Percentiles rank a stretch among this genome's conserved stretches.
Evolutionary conservation across 495 filamentous ascomycete species (phyloP).

Genomic region (Sabuloglossum arenarium): DNA sequence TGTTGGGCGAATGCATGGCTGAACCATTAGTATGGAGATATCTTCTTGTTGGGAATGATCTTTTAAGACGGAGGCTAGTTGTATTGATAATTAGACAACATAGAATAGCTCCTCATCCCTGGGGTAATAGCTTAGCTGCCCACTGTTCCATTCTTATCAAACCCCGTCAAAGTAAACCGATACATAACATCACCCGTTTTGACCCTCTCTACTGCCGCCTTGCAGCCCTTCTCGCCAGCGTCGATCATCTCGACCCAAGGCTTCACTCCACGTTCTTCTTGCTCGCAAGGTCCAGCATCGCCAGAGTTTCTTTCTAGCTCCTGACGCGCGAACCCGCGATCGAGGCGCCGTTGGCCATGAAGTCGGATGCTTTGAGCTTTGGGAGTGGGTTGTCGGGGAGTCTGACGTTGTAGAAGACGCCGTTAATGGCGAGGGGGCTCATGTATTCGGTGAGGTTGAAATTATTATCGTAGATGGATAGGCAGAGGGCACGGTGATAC

Average conservation of each 20-base stretch:
- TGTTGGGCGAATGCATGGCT: too few species aligned
- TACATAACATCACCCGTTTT: conserved; percentile 48
- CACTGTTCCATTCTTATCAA: too few species aligned
- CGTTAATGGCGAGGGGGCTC: conserved; percentile 62
- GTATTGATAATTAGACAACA: too few species aligned
- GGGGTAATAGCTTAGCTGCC: too few species aligned
- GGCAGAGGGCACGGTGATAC: too few species aligned
- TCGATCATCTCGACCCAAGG: conserved; percentile 63
- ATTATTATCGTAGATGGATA: too few species aligned
- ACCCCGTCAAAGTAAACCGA: conserved; percentile 42
- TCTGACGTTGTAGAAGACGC: conserved; percentile 63
- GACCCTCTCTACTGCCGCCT: conserved; percentile 39
- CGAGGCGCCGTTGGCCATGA: conserved; percentile 55
- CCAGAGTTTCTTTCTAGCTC: conserved; percentile 55
- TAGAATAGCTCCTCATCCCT: too few species aligned
- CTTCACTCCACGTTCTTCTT: conserved; percentile 65
- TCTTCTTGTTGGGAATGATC: too few species aligned
- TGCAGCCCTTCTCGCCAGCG: conserved; percentile 47
- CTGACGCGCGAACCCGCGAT: conserved; percentile 71
- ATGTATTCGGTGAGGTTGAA: conserved; percentile 55
- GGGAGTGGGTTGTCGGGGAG: conserved; percentile 65
- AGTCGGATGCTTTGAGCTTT: conserved; percentile 51
- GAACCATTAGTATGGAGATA: too few species aligned
- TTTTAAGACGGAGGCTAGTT: too few species aligned
- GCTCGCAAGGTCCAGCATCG: conserved; percentile 64